These are phyloP conservation scores for Psilocybe cyanescens DNA, from an alignment of 768 basidiomycete species.

Conservation along the genomic window DNA sequence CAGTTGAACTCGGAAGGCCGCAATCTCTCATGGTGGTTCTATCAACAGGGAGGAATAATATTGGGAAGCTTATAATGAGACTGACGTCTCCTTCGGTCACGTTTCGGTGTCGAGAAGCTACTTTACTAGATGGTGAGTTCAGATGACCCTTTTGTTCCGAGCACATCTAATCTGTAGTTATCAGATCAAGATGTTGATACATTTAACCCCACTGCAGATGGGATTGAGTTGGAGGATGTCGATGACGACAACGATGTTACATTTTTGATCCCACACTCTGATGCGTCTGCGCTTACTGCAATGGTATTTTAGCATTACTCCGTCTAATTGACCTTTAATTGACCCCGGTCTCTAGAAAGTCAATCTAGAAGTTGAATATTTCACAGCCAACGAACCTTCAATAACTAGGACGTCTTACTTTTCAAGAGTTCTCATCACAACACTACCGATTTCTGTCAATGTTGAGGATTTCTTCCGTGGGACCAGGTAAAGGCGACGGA, in stretches of 20 bases:
- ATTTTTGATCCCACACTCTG: slow-evolving; percentile 69
- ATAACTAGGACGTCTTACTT: slow-evolving; percentile 57
- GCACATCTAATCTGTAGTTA: not conserved
- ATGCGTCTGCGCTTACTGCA: slow-evolving; percentile 59
- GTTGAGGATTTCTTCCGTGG: slow-evolving; percentile 97
- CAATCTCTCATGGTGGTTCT: slow-evolving; percentile 58
- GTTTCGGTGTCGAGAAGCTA: slow-evolving; percentile 49
- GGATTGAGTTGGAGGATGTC: slow-evolving; percentile 52
- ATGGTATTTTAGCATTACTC: slow-evolving; percentile 46
- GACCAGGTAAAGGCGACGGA: slow-evolving; percentile 54
- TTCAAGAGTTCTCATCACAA: slow-evolving; percentile 60
- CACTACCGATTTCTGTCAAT: slow-evolving; percentile 87
- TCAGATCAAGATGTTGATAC: slow-evolving; percentile 19
- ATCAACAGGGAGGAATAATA: slow-evolving; percentile 70
- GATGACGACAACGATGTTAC: slow-evolving; percentile 46
- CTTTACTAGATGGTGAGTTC: slow-evolving; percentile 37
- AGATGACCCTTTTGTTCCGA: not conserved
- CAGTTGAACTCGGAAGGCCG: slow-evolving; percentile 70
- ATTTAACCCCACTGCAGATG: slow-evolving; percentile 43
- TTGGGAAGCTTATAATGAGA: slow-evolving; percentile 56
- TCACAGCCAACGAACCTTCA: slow-evolving; percentile 54
- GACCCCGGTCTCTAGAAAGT: slow-evolving; percentile 57
- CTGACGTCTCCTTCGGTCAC: slow-evolving; percentile 59
- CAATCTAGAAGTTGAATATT: slow-evolving; percentile 68
- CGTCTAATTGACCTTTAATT: not conserved